phyloP scores from a whole-genome alignment of 2,329 filamentous ascomycete species.

The Colletotrichum scovillei region DNA sequence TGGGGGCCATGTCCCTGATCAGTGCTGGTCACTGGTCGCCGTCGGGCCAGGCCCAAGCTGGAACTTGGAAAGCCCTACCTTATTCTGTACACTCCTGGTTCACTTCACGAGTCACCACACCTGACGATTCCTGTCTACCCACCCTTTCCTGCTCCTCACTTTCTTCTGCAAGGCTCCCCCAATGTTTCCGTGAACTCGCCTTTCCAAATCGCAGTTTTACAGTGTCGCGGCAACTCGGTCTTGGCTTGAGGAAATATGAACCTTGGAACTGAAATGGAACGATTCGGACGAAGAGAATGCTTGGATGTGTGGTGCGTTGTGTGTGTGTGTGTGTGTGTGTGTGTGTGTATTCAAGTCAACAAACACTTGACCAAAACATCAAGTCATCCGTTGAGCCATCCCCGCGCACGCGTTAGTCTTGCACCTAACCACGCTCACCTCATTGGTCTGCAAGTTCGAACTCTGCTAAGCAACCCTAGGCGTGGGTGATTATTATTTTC shows the following conservation, averaged over 20 bases:
- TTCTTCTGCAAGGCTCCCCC: too few species aligned
- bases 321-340: too few species aligned
- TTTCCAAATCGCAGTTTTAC: too few species aligned
- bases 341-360: background rate
- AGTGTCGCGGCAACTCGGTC: too few species aligned
- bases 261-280: too few species aligned
- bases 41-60: background rate
- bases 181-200: too few species aligned
- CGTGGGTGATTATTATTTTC: too few species aligned
- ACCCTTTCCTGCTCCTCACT: too few species aligned
- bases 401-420: conserved; percentile 3
- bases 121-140: background rate
- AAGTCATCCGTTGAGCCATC: background rate
- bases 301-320: too few species aligned
- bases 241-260: too few species aligned
- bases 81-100: background rate
- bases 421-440: conserved; percentile 4
- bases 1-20: conserved; percentile 1
- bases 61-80: background rate
- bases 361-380: background rate
- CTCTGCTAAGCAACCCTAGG: background rate
- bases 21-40: background rate
- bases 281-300: too few species aligned
- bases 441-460: conserved; percentile 1
- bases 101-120: background rate